Base-by-base conservation (phyloP, 1,284 basidiomycete species). In the Bondarzewia mesenterica region DNA sequence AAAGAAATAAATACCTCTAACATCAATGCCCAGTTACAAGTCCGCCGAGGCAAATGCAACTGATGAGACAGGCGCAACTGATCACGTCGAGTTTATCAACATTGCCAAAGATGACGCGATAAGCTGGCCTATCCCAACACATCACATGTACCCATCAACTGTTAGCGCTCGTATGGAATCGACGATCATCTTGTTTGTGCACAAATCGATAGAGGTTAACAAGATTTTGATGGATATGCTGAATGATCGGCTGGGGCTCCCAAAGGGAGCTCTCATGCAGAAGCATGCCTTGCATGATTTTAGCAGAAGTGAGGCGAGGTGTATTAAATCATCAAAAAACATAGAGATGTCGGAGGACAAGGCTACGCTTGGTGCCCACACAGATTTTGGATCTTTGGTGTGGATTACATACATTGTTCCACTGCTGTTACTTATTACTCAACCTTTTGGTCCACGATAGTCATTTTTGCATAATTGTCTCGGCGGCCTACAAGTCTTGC, bases 401-500 rank as follows among this genome's bases (percentile, higher is more conserved):
- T 36, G 57, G 29, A 12, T 5, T n/a, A 40, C 29, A n/a, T n/a
- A n/a, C n/a, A n/a, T n/a, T n/a, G n/a, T n/a, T n/a, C n/a, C n/a
- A n/a, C n/a, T 10, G 4, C 27, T 12, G 27, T 20, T 8, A 35
- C 8, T n/a, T n/a, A 35, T 8, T n/a, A 35, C 10, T 35, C 32
- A 35, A 35, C n/a, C 32, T 8, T 35, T n/a, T 8, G 8, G 10
- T n/a, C 32, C n/a, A 35, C 32, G 3, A 35, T 53, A 80, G 74
- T 77, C 80, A 0, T 77, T 84, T 63, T 64, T 85, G 43, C 80
- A 83, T 60, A 86, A 86, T 60, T 74, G 74, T 14, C 72, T 88
- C 0, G 85, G 85, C 3, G 85, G 85, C 0, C 65, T 89, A 5
- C 85, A 88, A 56, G 82, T 87, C 1, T 68, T 85, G 37, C 73